These are phyloP conservation scores for Isatis tinctoria DNA, from an alignment of 345 rosid species.

Conservation along the genomic window DNA sequence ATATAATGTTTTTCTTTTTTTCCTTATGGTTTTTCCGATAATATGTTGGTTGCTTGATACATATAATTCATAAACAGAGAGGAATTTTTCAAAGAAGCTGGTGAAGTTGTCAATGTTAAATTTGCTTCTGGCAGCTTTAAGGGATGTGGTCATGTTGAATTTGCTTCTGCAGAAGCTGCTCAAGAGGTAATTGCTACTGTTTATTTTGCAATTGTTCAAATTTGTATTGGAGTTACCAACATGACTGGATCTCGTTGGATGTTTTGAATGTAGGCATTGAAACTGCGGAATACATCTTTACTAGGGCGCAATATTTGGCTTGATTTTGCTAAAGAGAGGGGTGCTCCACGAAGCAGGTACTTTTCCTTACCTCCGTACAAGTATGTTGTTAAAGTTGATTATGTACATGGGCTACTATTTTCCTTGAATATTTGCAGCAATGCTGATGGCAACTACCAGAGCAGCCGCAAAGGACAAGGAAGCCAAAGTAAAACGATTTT, in stretches of 20 bases:
- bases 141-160: constrained; percentile 88
- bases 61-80: constrained; percentile 40
- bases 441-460: constrained; percentile 39
- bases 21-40: neutral
- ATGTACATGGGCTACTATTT: neutral
- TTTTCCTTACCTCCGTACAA: neutral
- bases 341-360: constrained; percentile 64
- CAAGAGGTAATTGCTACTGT: constrained; percentile 38
- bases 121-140: constrained; percentile 40
- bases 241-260: neutral
- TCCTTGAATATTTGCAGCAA: constrained; percentile 33
- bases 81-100: constrained; percentile 61
- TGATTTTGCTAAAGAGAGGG: constrained; percentile 56
- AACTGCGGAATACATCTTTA: constrained; percentile 47
- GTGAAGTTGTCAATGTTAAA: constrained; percentile 71
- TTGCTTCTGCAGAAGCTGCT: constrained; percentile 65
- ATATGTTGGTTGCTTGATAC: neutral
- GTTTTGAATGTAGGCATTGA: constrained; percentile 48
- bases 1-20: neutral
- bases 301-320: constrained; percentile 46
- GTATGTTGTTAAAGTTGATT: neutral
- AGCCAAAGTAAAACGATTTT: constrained; percentile 40
- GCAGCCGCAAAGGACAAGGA: constrained; percentile 31
- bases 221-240: neutral
- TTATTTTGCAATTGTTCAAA: neutral